Conservation (phyloP, 129 eudicot species). For the Kitagawia praeruptora region DNA sequence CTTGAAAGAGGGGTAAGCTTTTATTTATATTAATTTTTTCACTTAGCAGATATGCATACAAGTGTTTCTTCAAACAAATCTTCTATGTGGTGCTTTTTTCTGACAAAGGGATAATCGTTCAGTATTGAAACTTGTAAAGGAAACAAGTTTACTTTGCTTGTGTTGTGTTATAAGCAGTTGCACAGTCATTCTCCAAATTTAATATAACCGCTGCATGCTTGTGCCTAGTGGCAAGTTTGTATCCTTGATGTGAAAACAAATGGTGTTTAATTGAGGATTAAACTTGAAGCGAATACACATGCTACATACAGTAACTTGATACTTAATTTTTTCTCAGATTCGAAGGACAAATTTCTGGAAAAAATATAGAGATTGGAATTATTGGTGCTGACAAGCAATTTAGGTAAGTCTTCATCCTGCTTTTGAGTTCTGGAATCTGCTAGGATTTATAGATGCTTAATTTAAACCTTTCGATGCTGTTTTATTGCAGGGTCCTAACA, state of each 20-base stretch:
- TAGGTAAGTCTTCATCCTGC: constrained; percentile 34
- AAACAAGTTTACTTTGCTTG: background rate
- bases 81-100: background rate
- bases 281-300: background rate
- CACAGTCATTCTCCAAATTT: background rate
- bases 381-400: constrained; percentile 75
- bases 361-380: constrained; percentile 90
- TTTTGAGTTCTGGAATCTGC: background rate
- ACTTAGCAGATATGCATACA: background rate
- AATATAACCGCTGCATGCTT: background rate
- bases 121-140: background rate
- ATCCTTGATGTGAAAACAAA: background rate
- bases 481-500: constrained; percentile 65
- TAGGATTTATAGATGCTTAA: background rate
- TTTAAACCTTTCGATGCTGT: background rate
- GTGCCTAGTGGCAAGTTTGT: background rate
- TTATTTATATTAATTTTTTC: background rate
- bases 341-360: constrained; percentile 94
- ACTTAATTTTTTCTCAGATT: constrained; percentile 41
- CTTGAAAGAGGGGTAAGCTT: constrained; percentile 87
- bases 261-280: background rate
- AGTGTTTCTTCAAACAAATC: background rate
- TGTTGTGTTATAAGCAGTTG: background rate
- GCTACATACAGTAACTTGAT: background rate
- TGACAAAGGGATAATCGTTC: background rate